phyloP scores from a whole-genome alignment of 2,329 filamentous ascomycete genomes.

The Cytospora piceae region DNA sequence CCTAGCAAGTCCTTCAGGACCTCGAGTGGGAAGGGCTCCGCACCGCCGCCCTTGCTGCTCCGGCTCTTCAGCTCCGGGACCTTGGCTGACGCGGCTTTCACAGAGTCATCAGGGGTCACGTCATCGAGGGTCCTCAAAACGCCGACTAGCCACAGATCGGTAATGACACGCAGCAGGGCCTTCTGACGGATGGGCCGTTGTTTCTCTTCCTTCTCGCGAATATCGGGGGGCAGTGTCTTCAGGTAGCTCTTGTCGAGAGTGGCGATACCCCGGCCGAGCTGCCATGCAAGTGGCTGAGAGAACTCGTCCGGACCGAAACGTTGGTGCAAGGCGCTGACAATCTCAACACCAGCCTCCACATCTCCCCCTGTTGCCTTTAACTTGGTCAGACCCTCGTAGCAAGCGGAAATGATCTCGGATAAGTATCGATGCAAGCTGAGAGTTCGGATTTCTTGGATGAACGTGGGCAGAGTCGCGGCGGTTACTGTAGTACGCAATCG shows the following conservation, averaged over 20 bases:
- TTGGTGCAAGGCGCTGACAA: constrained; percentile 93
- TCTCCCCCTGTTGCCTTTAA: constrained; percentile 85
- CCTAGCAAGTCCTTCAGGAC: constrained; percentile 96
- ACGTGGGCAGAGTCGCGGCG: constrained; percentile 76
- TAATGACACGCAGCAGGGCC: constrained; percentile 84
- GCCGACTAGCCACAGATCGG: constrained; percentile 93
- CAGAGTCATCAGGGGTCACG: constrained; percentile 65
- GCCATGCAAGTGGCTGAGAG: constrained; percentile 89
- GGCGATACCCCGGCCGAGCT: constrained; percentile 86
- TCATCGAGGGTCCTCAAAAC: constrained; percentile 80
- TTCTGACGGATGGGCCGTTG: constrained; percentile 87
- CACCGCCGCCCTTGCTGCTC: constrained; percentile 64
- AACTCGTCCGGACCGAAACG: constrained; percentile 90
- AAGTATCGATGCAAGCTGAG: constrained; percentile 95
- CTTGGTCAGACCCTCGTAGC: constrained; percentile 90
- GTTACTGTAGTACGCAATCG: constrained; percentile 89
- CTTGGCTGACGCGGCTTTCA: constrained; percentile 66
- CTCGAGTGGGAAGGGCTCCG: constrained; percentile 93
- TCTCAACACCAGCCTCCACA: constrained; percentile 87
- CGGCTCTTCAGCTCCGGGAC: constrained; percentile 62
- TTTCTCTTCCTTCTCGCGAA: constrained; percentile 93
- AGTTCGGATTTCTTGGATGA: constrained; percentile 86
- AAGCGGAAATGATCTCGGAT: constrained; percentile 94
- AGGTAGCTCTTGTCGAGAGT: constrained; percentile 84
- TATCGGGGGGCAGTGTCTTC: constrained; percentile 77